Conservation (phyloP, 1,284 basidiomycete genomes). For the Caloboletus inedulis region DNA sequence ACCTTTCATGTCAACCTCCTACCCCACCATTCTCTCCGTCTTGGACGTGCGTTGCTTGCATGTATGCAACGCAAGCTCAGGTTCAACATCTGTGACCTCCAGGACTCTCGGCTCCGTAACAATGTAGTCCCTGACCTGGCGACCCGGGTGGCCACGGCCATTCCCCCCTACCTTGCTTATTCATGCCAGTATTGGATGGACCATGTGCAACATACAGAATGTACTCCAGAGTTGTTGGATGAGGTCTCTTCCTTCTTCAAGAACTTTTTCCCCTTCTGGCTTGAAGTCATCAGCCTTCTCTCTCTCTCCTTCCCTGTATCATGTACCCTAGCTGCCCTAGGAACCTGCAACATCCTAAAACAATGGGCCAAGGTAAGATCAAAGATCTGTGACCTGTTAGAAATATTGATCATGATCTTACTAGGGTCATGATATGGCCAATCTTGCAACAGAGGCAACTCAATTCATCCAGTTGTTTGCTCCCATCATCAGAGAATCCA, state of each 20-base stretch:
- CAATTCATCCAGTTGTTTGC: slow-evolving; percentile 22
- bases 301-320: slow-evolving; percentile 6
- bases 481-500: slow-evolving; percentile 18
- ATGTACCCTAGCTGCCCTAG: slow-evolving; percentile 10
- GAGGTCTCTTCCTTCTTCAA: slow-evolving; percentile 22
- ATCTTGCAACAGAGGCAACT: slow-evolving; percentile 19
- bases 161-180: slow-evolving; percentile 13
- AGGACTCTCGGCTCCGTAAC: slow-evolving; percentile 19
- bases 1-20: slow-evolving; percentile 16
- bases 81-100: slow-evolving; percentile 23
- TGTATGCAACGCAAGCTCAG: slow-evolving; percentile 17
- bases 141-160: background rate
- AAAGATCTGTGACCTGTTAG: background rate
- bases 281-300: slow-evolving; percentile 25
- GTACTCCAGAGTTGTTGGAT: slow-evolving; percentile 12
- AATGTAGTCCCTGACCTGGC: slow-evolving; percentile 4
- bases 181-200: slow-evolving; percentile 25
- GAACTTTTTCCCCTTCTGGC: slow-evolving; percentile 18
- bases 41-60: slow-evolving; percentile 13
- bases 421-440: slow-evolving; percentile 18
- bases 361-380: slow-evolving; percentile 20
- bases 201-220: slow-evolving; percentile 11
- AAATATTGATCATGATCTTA: slow-evolving; percentile 2
- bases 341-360: slow-evolving; percentile 8
- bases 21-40: slow-evolving; percentile 12